Conservation (phyloP, 805 yeast genomes). For the Pichia nakasei region DNA sequence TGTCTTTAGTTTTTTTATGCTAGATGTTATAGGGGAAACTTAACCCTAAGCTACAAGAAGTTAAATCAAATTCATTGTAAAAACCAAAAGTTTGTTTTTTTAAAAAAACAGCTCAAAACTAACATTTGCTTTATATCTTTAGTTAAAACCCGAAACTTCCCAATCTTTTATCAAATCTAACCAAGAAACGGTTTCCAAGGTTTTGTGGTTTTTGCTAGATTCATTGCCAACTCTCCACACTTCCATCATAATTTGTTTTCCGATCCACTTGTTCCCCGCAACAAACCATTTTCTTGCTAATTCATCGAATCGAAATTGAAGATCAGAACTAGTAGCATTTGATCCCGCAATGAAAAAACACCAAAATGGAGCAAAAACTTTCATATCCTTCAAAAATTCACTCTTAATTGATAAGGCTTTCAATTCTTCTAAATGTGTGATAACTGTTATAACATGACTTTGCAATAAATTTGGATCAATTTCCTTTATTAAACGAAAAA, state of each 20-base stretch:
- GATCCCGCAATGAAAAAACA: constrained; percentile 36
- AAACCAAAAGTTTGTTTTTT: too few relatives aligned
- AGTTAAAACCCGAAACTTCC: constrained; percentile 33
- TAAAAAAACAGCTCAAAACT: too few relatives aligned
- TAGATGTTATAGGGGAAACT: too few relatives aligned
- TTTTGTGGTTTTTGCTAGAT: constrained; percentile 3
- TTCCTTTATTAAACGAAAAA: constrained; percentile 38
- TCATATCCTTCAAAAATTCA: constrained; percentile 15
- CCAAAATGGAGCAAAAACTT: constrained; percentile 40
- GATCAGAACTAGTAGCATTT: constrained; percentile 26
- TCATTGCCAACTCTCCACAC: constrained; percentile 35
- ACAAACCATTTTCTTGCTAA: constrained; percentile 26
- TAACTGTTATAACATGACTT: constrained; percentile 26
- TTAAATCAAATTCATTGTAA: too few relatives aligned
- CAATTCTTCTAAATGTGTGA: constrained; percentile 29
- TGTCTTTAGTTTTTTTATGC: too few relatives aligned
- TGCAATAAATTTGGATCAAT: constrained; percentile 29
- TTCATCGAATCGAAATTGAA: constrained; percentile 28
- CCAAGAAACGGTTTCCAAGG: constrained; percentile 34
- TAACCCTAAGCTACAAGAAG: too few relatives aligned
- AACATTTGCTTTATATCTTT: too few relatives aligned
- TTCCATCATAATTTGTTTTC: constrained; percentile 44
- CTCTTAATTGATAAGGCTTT: constrained; percentile 14
- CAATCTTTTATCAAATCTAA: constrained; percentile 47
- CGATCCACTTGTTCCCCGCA: constrained; percentile 42